These are phyloP conservation scores for Pichia sp. DNA, from an alignment of 1,139 yeast genomes.

Conservation along the genomic window DNA sequence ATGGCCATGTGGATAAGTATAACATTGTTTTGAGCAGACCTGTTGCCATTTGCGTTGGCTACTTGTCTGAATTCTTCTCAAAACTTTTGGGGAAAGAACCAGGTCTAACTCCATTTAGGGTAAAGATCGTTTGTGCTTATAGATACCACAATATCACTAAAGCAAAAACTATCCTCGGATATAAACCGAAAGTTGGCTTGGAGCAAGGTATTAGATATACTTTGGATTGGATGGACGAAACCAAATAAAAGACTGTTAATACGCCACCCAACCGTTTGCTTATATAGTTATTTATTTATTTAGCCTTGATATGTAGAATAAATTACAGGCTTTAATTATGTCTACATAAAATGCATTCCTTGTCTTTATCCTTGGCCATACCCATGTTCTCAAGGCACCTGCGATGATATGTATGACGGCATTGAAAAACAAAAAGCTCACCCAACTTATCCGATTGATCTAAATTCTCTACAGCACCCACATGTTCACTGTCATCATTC, in stretches of 20 bases:
- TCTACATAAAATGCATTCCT: conserved; percentile 31
- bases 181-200: conserved; percentile 73
- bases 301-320: not conserved
- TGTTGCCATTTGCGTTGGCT: conserved; percentile 76
- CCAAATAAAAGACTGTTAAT: conserved; percentile 19
- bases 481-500: no score
- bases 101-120: conserved; percentile 95
- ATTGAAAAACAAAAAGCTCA: conserved; percentile 46
- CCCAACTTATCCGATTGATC: conserved; percentile 7
- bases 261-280: not conserved
- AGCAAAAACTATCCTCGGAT: conserved; percentile 75
- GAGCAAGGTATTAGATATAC: conserved; percentile 82
- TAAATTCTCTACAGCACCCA: no score
- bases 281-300: not conserved
- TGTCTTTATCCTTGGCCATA: conserved; percentile 24
- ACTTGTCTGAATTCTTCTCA: conserved; percentile 69
- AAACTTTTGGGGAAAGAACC: conserved; percentile 76
- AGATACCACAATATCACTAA: conserved; percentile 90
- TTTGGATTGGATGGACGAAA: conserved; percentile 85
- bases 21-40: conserved; percentile 69
- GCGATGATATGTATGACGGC: conserved; percentile 67
- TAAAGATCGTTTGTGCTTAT: conserved; percentile 86
- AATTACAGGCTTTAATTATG: conserved; percentile 25
- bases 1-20: conserved; percentile 71
- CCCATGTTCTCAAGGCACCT: conserved; percentile 53